phyloP scores from a whole-genome alignment of 257 asterid species.

The Solanum pennellii region DNA sequence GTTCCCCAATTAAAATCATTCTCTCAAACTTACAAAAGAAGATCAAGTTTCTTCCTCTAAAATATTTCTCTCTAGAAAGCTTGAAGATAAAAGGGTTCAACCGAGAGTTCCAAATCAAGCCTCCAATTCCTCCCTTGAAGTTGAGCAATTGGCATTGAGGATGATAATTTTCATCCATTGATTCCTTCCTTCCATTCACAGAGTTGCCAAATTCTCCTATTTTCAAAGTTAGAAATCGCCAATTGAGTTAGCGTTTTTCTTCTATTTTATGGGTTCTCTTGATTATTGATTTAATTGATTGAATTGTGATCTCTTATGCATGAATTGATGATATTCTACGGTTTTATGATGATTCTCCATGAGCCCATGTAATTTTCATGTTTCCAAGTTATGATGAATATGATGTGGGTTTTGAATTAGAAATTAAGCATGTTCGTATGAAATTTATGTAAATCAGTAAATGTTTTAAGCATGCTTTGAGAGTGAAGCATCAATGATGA shows the following conservation, averaged over 20 bases:
- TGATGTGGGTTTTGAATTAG: neutral
- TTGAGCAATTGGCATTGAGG: neutral
- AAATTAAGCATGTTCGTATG: neutral
- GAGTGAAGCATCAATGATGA: neutral
- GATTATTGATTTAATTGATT: no score
- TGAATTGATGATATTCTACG: no score
- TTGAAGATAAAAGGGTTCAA: neutral
- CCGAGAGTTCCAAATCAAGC: neutral
- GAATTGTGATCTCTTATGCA: no score
- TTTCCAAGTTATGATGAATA: no score
- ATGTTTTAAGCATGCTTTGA: neutral
- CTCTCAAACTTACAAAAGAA: neutral
- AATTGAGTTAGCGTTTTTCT: no score
- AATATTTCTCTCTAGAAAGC: neutral
- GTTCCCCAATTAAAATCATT: neutral
- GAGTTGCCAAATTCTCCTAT: neutral
- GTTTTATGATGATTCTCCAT: no score
- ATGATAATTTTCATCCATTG: neutral
- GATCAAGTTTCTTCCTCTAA: neutral
- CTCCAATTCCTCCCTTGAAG: neutral
- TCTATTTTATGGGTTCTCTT: no score
- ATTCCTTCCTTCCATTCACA: neutral
- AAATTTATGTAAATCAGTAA: neutral
- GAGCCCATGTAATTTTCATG: no score
- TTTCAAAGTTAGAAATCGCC: no score